These are phyloP conservation scores for Diaporthe nobilis DNA, from an alignment of 2,329 filamentous ascomycete genomes.

Conservation along the genomic window DNA sequence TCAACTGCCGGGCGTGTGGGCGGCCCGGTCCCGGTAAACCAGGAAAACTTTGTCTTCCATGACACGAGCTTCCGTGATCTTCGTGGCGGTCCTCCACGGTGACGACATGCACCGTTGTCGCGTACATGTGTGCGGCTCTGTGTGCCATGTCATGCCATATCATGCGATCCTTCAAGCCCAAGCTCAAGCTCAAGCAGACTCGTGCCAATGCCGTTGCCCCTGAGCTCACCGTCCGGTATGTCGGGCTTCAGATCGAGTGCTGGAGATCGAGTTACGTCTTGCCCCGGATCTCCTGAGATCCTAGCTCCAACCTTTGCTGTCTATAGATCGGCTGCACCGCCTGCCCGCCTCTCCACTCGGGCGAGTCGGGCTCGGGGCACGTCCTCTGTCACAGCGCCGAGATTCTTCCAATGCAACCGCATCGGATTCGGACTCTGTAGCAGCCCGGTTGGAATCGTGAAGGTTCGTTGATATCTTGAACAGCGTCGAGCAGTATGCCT, in stretches of 20 bases:
- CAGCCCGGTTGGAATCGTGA: conserved; percentile 5
- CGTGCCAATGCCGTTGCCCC: background rate
- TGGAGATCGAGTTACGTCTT: conserved; percentile 6
- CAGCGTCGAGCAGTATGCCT: background rate
- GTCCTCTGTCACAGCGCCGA: background rate
- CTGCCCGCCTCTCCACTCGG: background rate
- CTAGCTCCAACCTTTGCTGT: background rate
- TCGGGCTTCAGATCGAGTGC: background rate
- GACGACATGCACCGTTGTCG: background rate
- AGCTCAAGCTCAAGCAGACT: too few relatives aligned
- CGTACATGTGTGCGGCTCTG: background rate
- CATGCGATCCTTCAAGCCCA: background rate
- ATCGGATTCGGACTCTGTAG: conserved; percentile 14
- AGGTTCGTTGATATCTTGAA: background rate
- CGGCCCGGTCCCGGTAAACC: conserved; percentile 8
- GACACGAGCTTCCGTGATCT: background rate
- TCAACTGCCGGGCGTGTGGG: conserved; percentile 10
- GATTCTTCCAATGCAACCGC: background rate
- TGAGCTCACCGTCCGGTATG: background rate
- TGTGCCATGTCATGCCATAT: background rate
- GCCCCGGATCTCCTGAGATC: conserved; percentile 7
- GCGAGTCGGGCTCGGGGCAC: background rate
- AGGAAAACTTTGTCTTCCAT: background rate
- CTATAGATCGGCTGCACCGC: background rate
- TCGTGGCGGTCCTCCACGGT: background rate